Evolutionary conservation across 495 filamentous ascomycete genomes (phyloP).

Genomic region (Daldinia childiae): DNA sequence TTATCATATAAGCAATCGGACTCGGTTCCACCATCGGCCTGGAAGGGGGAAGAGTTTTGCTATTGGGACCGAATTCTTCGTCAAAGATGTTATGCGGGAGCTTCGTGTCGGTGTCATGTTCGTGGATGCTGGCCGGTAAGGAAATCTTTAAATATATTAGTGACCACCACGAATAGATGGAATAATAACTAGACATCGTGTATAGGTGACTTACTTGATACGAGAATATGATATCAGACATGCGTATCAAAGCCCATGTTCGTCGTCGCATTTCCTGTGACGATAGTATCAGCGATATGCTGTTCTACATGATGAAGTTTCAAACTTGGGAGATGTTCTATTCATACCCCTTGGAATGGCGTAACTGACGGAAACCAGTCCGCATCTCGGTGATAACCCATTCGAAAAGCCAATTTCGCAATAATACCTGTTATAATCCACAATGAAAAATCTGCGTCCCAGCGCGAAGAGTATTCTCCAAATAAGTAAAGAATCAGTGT

Average conservation of each 20-base stretch:
- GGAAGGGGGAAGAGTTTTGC: conserved; percentile 76
- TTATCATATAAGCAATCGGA: conserved; percentile 87
- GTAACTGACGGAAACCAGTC: conserved; percentile 83
- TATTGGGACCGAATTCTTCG: conserved; percentile 87
- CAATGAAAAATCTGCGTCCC: conserved; percentile 81
- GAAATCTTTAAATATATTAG: conserved; percentile 62
- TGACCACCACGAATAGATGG: not conserved
- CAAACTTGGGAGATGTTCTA: not conserved
- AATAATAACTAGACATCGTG: not conserved
- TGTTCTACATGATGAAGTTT: not conserved
- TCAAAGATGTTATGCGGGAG: conserved; percentile 92
- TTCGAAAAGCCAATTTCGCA: conserved; percentile 86
- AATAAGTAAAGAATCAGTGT: conserved; percentile 85
- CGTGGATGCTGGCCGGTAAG: conserved; percentile 86
- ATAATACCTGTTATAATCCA: conserved; percentile 86
- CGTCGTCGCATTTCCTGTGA: conserved; percentile 82
- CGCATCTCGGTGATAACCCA: conserved; percentile 95
- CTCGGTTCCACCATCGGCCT: conserved; percentile 81
- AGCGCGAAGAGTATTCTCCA: conserved; percentile 79
- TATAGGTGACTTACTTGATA: conserved; percentile 65
- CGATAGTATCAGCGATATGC: conserved; percentile 13
- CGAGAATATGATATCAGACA: conserved; percentile 86
- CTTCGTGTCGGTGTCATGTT: conserved; percentile 83
- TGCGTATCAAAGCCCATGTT: conserved; percentile 85
- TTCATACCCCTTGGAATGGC: conserved; percentile 76